These are phyloP conservation scores for Antarctomyces pellizariae DNA, from an alignment of 495 filamentous ascomycete genomes.

Conservation along the genomic window DNA sequence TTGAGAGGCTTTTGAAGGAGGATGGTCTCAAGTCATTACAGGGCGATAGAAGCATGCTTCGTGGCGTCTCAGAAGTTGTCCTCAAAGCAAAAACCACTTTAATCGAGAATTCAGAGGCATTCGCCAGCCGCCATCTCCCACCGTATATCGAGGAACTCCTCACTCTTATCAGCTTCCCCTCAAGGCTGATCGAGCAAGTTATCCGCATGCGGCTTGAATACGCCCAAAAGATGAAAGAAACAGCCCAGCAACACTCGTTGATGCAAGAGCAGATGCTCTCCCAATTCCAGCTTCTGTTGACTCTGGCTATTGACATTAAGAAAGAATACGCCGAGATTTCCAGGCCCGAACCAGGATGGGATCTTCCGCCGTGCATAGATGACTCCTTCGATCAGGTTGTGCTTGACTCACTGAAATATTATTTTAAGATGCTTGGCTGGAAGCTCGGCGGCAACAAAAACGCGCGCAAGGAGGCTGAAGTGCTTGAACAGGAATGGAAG, in stretches of 20 bases:
- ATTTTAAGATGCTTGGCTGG: conserved; percentile 93
- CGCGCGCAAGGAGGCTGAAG: conserved; percentile 95
- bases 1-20: conserved; percentile 96
- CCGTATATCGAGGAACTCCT: conserved; percentile 94
- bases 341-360: conserved; percentile 79
- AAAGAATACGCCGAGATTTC: conserved; percentile 65
- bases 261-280: conserved; percentile 92
- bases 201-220: conserved; percentile 83
- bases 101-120: conserved; percentile 65
- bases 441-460: conserved; percentile 95
- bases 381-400: conserved; percentile 94
- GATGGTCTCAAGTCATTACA: conserved; percentile 83
- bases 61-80: conserved; percentile 60
- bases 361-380: conserved; percentile 85
- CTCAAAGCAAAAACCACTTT: conserved; percentile 80
- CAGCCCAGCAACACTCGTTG: conserved; percentile 59
- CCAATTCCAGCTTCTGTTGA: conserved; percentile 84
- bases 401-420: conserved; percentile 83
- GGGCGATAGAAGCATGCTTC: conserved; percentile 62
- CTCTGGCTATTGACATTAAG: conserved; percentile 79
- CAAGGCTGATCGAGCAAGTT: conserved; percentile 86
- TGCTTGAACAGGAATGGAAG: conserved; percentile 91
- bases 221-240: conserved; percentile 81
- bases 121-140: conserved; percentile 76
- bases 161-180: conserved; percentile 90